Evolutionary conservation across 257 asterid species (phyloP).

Genomic region (Euphrasia confusa): DNA sequence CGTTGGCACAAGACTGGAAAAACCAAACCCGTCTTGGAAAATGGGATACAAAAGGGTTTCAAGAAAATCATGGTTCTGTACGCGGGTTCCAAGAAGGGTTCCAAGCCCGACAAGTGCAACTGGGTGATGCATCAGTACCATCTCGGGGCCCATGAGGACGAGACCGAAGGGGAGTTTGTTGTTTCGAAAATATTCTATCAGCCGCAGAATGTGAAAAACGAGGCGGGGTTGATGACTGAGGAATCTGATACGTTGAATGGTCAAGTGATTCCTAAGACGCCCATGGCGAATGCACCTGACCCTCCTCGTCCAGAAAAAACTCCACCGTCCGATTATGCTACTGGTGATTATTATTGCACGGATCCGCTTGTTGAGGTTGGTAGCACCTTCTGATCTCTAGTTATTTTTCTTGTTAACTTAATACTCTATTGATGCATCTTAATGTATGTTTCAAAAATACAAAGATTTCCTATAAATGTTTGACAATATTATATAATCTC

Average conservation of each 20-base stretch:
- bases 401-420: not conserved
- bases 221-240: conserved; percentile 28
- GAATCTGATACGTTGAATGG: conserved; percentile 37
- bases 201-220: conserved; percentile 43
- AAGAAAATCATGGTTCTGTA: conserved; percentile 95
- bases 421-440: not conserved
- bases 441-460: not conserved
- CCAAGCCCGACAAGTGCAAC: conserved; percentile 56
- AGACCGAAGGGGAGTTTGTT: conserved; percentile 62
- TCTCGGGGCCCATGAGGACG: conserved; percentile 65
- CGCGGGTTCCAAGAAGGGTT: conserved; percentile 39
- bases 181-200: conserved; percentile 76
- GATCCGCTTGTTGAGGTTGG: conserved; percentile 46
- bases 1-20: conserved; percentile 97
- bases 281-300: conserved; percentile 50
- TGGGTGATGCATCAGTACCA: conserved; percentile 99
- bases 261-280: conserved; percentile 62
- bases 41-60: conserved; percentile 61
- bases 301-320: conserved; percentile 56
- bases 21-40: conserved; percentile 54
- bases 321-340: conserved; percentile 40
- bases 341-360: conserved; percentile 25
- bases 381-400: conserved; percentile 11
- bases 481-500: too few species aligned
- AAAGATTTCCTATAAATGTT: too few species aligned